Percentiles rank a stretch among this genome's conserved stretches.
These are phyloP conservation scores for Fagopyrum homotropicum DNA, from an alignment of 148 eudicot species.

Conservation along the genomic window DNA sequence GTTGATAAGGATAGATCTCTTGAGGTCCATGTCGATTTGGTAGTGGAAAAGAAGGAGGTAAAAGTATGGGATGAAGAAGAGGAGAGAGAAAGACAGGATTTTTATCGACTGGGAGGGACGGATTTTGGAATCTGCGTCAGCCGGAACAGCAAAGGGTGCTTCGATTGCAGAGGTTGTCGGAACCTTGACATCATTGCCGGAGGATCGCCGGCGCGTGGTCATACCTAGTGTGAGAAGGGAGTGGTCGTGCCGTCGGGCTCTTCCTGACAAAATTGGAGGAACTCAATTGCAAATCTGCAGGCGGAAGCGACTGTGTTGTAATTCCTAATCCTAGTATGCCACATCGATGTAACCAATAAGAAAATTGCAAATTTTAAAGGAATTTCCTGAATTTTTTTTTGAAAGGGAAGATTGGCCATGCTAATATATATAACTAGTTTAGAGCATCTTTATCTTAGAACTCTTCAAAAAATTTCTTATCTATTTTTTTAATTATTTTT, in stretches of 20 bases:
- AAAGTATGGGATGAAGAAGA: slow-evolving; percentile 55
- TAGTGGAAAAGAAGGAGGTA: slow-evolving; percentile 51
- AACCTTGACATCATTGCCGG: slow-evolving; percentile 17
- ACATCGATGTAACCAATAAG: too few species aligned
- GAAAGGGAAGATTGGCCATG: too few species aligned
- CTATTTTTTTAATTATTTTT: too few species aligned
- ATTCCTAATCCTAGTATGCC: too few species aligned
- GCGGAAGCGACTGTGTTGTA: neutral
- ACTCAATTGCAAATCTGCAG: neutral
- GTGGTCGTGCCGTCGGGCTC: slow-evolving; percentile 1
- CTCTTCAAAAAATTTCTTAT: too few species aligned
- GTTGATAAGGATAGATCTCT: slow-evolving; percentile 62
- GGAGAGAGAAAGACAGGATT: slow-evolving; percentile 30
- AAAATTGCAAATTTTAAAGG: too few species aligned
- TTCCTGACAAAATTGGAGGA: neutral
- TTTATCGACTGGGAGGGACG: slow-evolving; percentile 31
- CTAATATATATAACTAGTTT: too few species aligned
- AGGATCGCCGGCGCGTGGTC: slow-evolving; percentile 46
- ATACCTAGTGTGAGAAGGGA: slow-evolving; percentile 15
- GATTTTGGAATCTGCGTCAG: slow-evolving; percentile 22
- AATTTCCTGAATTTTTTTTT: too few species aligned
- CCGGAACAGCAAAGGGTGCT: neutral
- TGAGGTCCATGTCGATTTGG: slow-evolving; percentile 44
- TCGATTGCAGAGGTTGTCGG: slow-evolving; percentile 14
- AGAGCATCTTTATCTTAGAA: too few species aligned